These are phyloP conservation scores for Sclerotinia glacialis DNA, from an alignment of 2,329 filamentous ascomycete species.

Conservation along the genomic window DNA sequence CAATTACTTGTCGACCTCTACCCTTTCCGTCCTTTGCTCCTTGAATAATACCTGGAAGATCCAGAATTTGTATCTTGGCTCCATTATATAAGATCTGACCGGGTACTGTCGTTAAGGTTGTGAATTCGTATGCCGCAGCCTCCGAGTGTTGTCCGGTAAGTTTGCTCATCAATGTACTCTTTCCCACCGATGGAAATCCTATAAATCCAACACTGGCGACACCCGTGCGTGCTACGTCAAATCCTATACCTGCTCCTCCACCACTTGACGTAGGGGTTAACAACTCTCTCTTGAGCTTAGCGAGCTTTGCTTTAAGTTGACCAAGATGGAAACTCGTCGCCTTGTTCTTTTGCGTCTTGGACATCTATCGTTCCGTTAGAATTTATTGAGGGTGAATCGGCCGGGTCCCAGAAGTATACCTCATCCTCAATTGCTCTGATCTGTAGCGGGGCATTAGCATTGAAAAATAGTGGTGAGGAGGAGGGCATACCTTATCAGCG, in stretches of 20 bases:
- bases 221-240: slow-evolving; percentile 96
- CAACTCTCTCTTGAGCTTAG: slow-evolving; percentile 94
- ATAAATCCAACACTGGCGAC: slow-evolving; percentile 97
- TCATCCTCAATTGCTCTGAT: slow-evolving; percentile 97
- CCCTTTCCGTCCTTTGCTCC: slow-evolving; percentile 98
- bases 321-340: slow-evolving; percentile 89
- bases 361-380: slow-evolving; percentile 62
- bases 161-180: slow-evolving; percentile 94
- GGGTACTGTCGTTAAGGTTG: slow-evolving; percentile 93
- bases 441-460: slow-evolving; percentile 47
- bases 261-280: slow-evolving; percentile 81
- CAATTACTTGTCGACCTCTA: slow-evolving; percentile 96
- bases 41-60: slow-evolving; percentile 97
- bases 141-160: slow-evolving; percentile 97
- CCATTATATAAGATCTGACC: slow-evolving; percentile 96
- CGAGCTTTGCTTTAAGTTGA: slow-evolving; percentile 96
- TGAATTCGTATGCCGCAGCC: slow-evolving; percentile 97
- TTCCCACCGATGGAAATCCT: slow-evolving; percentile 96
- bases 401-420: slow-evolving; percentile 51
- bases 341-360: slow-evolving; percentile 96
- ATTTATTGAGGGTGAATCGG: slow-evolving; percentile 24
- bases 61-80: slow-evolving; percentile 95
- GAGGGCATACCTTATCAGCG: slow-evolving; percentile 77
- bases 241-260: slow-evolving; percentile 81
- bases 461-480: not conserved